Evolutionary conservation across 2,329 filamentous ascomycete species (phyloP), one percentile per base, ranked within the genome.

Genomic region (Drechslera avenae): DNA sequence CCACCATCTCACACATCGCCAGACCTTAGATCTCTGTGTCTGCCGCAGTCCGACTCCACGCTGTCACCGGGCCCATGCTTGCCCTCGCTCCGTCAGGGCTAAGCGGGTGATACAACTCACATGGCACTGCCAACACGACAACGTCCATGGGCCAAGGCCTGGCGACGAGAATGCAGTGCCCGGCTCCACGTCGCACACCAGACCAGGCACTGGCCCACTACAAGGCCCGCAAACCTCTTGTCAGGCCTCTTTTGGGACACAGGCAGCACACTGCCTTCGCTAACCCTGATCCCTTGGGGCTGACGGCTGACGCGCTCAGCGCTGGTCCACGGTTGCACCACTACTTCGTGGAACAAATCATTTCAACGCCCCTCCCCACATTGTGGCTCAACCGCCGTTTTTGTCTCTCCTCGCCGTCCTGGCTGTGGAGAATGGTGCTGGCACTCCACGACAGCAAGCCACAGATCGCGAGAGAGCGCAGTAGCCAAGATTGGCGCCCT

Each of bases 121-220:
- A 56, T 56, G 63, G 62, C 57, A 55, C 53, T 59, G 60, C 63
- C 61, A 64, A 52, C 61, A 60, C 60, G 62, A 59, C 61, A 59
- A 59, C 59, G 47, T 46, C 54, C 44, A 48, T 9, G 33, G 45
- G 48, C 58, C 53, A 55, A 54, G 52, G n/a, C 49, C 16, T 28
- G 23, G 46, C 28, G 40, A 57, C 50, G 53, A 54, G 46, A 54
- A 59, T 54, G 56, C 53, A 28, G 53, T 60, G 56, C 32, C 23
- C 47, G 39, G 39, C 57, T 30, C 19, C 40, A 32, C 37, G 46
- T 50, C 46, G 36, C 32, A 52, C 49, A 36, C 39, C 23, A 33
- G 33, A 18, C 40, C 35, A 50, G 41, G 40, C 44, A 39, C 28
- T 30, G 28, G 51, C 35, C 50, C 40, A 32, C 39, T n/a, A 13